Evolutionary conservation across 1,284 basidiomycete species (phyloP).

Genomic region (Thelephora terrestris): DNA sequence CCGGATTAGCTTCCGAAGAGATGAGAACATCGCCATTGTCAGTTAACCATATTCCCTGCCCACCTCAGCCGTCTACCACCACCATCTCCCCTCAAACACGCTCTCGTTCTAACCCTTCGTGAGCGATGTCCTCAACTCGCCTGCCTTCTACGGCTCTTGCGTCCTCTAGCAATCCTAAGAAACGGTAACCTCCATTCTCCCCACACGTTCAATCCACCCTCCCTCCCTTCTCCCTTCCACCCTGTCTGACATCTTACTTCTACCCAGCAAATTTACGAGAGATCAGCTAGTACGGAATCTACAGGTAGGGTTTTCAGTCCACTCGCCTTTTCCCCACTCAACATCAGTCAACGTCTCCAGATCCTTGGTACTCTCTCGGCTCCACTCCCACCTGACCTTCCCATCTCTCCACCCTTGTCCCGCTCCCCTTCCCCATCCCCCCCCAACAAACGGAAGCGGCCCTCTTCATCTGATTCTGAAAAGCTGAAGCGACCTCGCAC

Average conservation of each 20-base stretch:
- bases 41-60: not conserved
- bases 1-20: conserved; percentile 1
- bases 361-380: conserved; percentile 45
- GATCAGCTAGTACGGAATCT: conserved; percentile 52
- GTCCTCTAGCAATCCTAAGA: conserved; percentile 20
- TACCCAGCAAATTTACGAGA: conserved; percentile 43
- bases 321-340: conserved; percentile 10
- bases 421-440: conserved; percentile 49
- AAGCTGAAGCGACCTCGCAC: conserved; percentile 49
- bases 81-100: conserved; percentile 6
- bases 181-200: conserved; percentile 25
- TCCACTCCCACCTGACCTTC: conserved; percentile 51
- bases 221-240: conserved; percentile 16
- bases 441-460: conserved; percentile 51
- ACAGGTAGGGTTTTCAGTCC: conserved; percentile 31
- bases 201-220: conserved; percentile 8
- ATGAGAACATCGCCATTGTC: conserved; percentile 2
- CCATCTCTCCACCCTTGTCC: conserved; percentile 58
- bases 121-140: conserved; percentile 18
- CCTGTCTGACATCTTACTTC: conserved; percentile 15
- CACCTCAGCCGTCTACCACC: conserved; percentile 2
- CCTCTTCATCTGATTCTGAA: conserved; percentile 28
- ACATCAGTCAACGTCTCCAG: conserved; percentile 25
- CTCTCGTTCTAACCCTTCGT: conserved; percentile 16
- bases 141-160: conserved; percentile 18